Percentiles rank a stretch among this genome's conserved stretches.
These are phyloP conservation scores for Rhizopogon vinicolor DNA, from an alignment of 768 basidiomycete genomes.

Conservation along the genomic window DNA sequence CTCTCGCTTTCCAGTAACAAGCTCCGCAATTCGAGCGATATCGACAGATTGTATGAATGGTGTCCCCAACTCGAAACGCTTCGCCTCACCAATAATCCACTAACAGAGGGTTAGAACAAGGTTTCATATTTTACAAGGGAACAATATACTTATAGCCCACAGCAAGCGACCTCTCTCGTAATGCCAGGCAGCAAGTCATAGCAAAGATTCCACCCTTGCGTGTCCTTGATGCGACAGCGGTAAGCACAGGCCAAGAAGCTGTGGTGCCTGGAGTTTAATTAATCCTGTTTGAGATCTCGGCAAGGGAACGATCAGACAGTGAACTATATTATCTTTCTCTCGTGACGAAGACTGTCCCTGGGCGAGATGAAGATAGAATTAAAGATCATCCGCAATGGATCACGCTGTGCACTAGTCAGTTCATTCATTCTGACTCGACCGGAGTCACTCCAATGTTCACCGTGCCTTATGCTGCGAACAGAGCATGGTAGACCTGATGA, in stretches of 20 bases:
- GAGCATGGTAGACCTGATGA: slow-evolving; percentile 56
- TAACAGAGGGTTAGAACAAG: slow-evolving; percentile 46
- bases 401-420: slow-evolving; percentile 55
- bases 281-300: slow-evolving; percentile 47
- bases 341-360: slow-evolving; percentile 43
- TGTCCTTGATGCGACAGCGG: slow-evolving; percentile 59
- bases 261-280: slow-evolving; percentile 8
- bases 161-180: slow-evolving; percentile 34
- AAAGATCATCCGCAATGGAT: slow-evolving; percentile 62
- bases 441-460: slow-evolving; percentile 2
- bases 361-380: slow-evolving; percentile 35
- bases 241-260: slow-evolving; percentile 30
- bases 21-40: slow-evolving; percentile 51
- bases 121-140: neutral
- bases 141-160: slow-evolving; percentile 2
- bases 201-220: slow-evolving; percentile 63
- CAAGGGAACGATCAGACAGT: slow-evolving; percentile 69
- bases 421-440: neutral
- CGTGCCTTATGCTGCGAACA: slow-evolving; percentile 20
- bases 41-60: slow-evolving; percentile 67
- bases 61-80: slow-evolving; percentile 63
- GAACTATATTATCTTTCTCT: slow-evolving; percentile 80
- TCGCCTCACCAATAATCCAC: slow-evolving; percentile 57
- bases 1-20: slow-evolving; percentile 62
- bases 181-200: slow-evolving; percentile 57